A percentile compares a stretch with the other conserved stretches of the same genome.
phyloP scores from a whole-genome alignment of 2,329 filamentous ascomycete genomes.

The Exophiala dermatitidis region DNA sequence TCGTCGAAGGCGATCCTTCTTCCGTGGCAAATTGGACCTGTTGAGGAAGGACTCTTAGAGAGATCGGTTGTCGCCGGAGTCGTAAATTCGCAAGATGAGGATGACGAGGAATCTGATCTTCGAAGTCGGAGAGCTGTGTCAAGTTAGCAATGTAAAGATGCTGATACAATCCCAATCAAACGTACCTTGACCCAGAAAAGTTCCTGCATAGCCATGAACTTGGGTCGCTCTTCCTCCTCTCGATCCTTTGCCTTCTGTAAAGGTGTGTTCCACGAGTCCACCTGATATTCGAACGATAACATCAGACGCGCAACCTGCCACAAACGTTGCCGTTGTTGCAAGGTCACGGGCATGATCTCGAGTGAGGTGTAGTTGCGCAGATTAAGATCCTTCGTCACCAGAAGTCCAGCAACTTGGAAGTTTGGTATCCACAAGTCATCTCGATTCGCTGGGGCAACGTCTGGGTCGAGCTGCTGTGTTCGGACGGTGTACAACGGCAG shows the following conservation, averaged over 20 bases:
- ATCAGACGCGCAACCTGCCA: slow-evolving; percentile 44
- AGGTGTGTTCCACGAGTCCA: slow-evolving; percentile 33
- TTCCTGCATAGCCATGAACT: slow-evolving; percentile 45
- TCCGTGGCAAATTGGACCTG: not conserved
- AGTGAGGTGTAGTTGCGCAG: slow-evolving; percentile 38
- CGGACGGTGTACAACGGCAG: slow-evolving; percentile 41
- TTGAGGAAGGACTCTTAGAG: slow-evolving; percentile 11
- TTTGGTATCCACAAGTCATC: slow-evolving; percentile 45
- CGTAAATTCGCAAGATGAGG: slow-evolving; percentile 35
- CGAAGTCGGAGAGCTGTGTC: slow-evolving; percentile 43
- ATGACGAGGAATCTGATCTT: slow-evolving; percentile 43
- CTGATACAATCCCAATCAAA: not conserved
- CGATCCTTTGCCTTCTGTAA: slow-evolving; percentile 36
- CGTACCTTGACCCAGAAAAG: slow-evolving; percentile 47
- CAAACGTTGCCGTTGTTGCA: slow-evolving; percentile 39
- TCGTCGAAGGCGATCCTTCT: slow-evolving; percentile 8
- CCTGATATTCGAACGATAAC: slow-evolving; percentile 38
- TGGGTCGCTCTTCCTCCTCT: slow-evolving; percentile 40
- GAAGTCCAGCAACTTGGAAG: slow-evolving; percentile 42
- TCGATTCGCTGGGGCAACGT: slow-evolving; percentile 32
- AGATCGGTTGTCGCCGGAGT: slow-evolving; percentile 19
- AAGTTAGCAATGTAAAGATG: slow-evolving; percentile 5
- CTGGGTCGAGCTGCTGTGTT: slow-evolving; percentile 38
- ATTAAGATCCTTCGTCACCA: slow-evolving; percentile 45
- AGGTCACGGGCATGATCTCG: slow-evolving; percentile 40